Percentiles rank a stretch among this genome's conserved stretches.
These are phyloP conservation scores for Dioszegia hungarica DNA, from an alignment of 768 basidiomycete species.

Conservation along the genomic window DNA sequence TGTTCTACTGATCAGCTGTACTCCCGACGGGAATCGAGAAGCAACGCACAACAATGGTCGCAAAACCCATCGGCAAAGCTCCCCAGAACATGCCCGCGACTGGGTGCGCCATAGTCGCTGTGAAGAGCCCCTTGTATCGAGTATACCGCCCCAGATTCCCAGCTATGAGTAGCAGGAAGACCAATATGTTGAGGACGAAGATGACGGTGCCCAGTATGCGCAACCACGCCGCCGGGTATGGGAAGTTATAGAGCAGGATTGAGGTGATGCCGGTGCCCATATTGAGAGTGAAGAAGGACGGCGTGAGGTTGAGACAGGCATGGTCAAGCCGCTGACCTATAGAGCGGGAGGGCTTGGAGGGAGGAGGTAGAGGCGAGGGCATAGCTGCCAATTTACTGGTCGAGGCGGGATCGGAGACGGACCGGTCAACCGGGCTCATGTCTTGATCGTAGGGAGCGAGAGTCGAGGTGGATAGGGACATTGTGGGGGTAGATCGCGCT, in stretches of 20 bases:
- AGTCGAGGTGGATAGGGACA: no score
- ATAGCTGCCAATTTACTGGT: no score
- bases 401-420: no score
- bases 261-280: conserved; percentile 48
- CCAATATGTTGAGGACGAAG: conserved; percentile 39
- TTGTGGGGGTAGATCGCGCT: no score
- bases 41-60: conserved; percentile 40
- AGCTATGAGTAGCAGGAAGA: conserved; percentile 29
- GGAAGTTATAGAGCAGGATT: conserved; percentile 44
- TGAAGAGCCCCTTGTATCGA: conserved; percentile 38
- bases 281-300: conserved; percentile 26
- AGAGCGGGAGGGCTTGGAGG: background rate
- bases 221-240: conserved; percentile 44
- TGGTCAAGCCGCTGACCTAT: background rate
- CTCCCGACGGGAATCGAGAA: background rate
- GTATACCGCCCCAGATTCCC: conserved; percentile 36
- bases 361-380: no score
- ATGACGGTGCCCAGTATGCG: conserved; percentile 29
- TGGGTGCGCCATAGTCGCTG: conserved; percentile 25
- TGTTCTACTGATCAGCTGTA: conserved; percentile 31
- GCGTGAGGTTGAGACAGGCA: conserved; percentile 12
- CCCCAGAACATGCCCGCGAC: conserved; percentile 43
- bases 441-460: no score
- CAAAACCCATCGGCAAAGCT: conserved; percentile 44
- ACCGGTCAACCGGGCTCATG: no score